phyloP scores from a whole-genome alignment of 1,284 basidiomycete genomes.

The Cutaneotrichosporon cavernicola region DNA sequence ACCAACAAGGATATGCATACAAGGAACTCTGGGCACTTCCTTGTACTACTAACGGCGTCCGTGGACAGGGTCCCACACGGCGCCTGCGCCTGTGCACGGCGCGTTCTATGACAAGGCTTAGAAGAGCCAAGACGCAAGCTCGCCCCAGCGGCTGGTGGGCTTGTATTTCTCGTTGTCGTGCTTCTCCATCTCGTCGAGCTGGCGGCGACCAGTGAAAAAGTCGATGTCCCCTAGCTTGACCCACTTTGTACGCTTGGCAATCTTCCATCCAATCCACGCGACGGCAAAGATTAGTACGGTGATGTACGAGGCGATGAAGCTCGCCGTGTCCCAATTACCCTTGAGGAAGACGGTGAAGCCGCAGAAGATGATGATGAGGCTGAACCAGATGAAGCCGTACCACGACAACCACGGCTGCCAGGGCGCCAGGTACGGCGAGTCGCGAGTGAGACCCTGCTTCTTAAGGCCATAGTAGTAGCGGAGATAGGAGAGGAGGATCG shows the following conservation, averaged over 20 bases:
- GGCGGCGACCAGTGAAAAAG: slow-evolving; percentile 63
- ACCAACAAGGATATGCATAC: no score
- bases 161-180: slow-evolving; percentile 37
- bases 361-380: slow-evolving; percentile 40
- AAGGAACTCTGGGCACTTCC: no score
- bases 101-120: slow-evolving; percentile 18
- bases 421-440: slow-evolving; percentile 57
- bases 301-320: slow-evolving; percentile 54
- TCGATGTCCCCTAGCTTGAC: slow-evolving; percentile 62
- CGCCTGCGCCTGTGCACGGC: not conserved
- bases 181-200: slow-evolving; percentile 62
- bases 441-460: slow-evolving; percentile 61
- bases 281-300: slow-evolving; percentile 51
- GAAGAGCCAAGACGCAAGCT: slow-evolving; percentile 35
- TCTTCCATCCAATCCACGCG: slow-evolving; percentile 62
- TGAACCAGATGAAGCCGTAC: slow-evolving; percentile 38
- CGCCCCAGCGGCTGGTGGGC: slow-evolving; percentile 29
- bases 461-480: slow-evolving; percentile 68
- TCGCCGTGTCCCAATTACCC: slow-evolving; percentile 57
- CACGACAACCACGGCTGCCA: slow-evolving; percentile 23
- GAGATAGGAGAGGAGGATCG: slow-evolving; percentile 70
- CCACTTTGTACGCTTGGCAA: slow-evolving; percentile 59
- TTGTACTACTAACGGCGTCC: not conserved
- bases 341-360: slow-evolving; percentile 61
- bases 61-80: not conserved